These are phyloP conservation scores for Macadamia tetraphylla DNA, from an alignment of 164 flowering plant genomes.

Conservation along the genomic window DNA sequence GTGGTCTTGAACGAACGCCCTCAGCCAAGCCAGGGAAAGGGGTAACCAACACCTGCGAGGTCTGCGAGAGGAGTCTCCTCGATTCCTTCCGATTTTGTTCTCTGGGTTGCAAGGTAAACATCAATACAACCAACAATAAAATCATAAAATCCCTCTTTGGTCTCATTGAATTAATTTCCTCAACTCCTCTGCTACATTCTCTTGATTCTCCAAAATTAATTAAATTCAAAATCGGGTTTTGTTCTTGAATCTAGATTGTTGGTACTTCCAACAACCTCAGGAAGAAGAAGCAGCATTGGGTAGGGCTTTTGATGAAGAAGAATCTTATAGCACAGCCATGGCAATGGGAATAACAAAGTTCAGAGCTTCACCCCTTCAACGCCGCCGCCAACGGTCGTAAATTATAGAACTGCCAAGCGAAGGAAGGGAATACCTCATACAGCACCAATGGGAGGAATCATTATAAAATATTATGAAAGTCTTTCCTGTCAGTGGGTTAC, in stretches of 20 bases:
- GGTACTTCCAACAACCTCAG: slow-evolving; percentile 62
- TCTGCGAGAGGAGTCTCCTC: slow-evolving; percentile 83
- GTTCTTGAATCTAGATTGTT: slow-evolving; percentile 39
- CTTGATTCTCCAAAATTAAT: neutral
- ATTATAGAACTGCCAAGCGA: slow-evolving; percentile 64
- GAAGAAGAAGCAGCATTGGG: slow-evolving; percentile 22
- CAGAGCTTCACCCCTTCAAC: slow-evolving; percentile 81
- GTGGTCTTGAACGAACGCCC: slow-evolving; percentile 91
- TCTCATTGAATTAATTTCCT: neutral
- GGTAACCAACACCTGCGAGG: slow-evolving; percentile 84
- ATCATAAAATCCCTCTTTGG: no score
- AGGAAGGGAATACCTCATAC: slow-evolving; percentile 97
- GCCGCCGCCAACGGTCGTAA: slow-evolving; percentile 66
- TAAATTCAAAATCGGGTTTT: neutral
- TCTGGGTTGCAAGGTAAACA: slow-evolving; percentile 86
- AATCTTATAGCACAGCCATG: slow-evolving; percentile 48
- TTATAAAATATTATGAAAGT: slow-evolving; percentile 43
- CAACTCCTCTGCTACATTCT: neutral
- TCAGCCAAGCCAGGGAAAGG: slow-evolving; percentile 95
- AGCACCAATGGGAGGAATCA: slow-evolving; percentile 73
- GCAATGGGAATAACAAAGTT: slow-evolving; percentile 27
- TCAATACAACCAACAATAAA: no score
- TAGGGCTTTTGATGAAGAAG: slow-evolving; percentile 50
- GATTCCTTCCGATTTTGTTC: slow-evolving; percentile 94
- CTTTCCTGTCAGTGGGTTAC: no score